These are phyloP conservation scores for Puccinia brachypodii DNA, from an alignment of 1,284 basidiomycete species.

Conservation along the genomic window DNA sequence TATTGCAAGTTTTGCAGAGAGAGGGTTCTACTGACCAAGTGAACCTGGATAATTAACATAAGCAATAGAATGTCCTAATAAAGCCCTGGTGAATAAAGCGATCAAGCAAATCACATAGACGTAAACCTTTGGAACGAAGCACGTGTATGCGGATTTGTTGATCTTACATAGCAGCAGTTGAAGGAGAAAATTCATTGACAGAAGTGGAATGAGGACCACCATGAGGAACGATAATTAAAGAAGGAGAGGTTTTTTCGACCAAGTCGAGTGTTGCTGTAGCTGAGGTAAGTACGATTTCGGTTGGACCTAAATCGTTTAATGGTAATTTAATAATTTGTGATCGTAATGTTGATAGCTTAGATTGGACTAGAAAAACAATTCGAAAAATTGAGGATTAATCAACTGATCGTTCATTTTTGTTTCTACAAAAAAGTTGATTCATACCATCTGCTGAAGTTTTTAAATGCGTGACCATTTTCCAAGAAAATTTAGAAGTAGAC, in stretches of 20 bases:
- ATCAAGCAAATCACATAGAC: not conserved
- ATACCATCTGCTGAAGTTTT: conserved; percentile 15
- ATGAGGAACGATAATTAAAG: conserved; percentile 64
- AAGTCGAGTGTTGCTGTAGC: not conserved
- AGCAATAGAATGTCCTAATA: conserved; percentile 68
- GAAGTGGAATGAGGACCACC: conserved; percentile 68
- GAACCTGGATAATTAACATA: conserved; percentile 72
- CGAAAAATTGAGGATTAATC: conserved; percentile 6
- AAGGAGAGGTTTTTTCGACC: conserved; percentile 48
- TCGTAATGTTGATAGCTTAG: conserved; percentile 56
- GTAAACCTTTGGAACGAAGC: not conserved
- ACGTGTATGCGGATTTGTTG: not conserved
- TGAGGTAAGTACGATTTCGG: conserved; percentile 50
- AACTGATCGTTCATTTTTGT: conserved; percentile 34
- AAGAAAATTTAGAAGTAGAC: conserved; percentile 3
- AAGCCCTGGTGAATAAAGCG: conserved; percentile 55
- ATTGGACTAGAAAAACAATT: conserved; percentile 7
- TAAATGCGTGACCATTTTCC: conserved; percentile 9
- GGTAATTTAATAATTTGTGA: conserved; percentile 63
- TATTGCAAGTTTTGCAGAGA: not conserved
- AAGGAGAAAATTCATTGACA: conserved; percentile 51
- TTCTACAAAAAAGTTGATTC: not conserved
- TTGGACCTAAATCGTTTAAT: conserved; percentile 55
- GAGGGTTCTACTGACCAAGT: conserved; percentile 58
- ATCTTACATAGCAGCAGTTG: conserved; percentile 41